phyloP scores from a whole-genome alignment of 2,329 filamentous ascomycete species.

The Xylariomycetidae sp. region DNA sequence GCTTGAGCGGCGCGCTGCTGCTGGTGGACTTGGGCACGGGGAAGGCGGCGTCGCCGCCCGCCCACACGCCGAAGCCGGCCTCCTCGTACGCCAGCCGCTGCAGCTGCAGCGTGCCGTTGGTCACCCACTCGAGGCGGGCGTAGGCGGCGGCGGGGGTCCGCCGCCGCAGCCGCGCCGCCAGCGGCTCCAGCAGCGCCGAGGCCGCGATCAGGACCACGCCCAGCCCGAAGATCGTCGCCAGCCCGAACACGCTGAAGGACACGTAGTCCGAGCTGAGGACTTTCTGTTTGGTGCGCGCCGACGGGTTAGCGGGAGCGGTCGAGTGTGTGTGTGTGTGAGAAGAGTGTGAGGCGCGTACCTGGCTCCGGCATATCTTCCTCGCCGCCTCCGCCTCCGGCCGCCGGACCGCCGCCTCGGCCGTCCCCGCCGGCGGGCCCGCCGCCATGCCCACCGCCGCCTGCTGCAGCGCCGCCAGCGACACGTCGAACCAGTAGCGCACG shows the following conservation, averaged over 20 bases:
- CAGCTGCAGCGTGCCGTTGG: slow-evolving; percentile 2
- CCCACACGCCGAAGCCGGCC: not conserved
- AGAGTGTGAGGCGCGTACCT: not conserved
- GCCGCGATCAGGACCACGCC: slow-evolving; percentile 3
- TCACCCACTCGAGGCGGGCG: slow-evolving; percentile 4
- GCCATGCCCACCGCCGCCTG: no score
- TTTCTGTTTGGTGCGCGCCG: slow-evolving; percentile 1
- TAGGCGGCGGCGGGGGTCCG: not conserved
- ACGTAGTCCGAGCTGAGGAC: slow-evolving; percentile 2
- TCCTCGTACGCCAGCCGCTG: slow-evolving; percentile 1
- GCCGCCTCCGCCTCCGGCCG: no score
- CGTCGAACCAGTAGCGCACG: no score
- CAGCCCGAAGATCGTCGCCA: not conserved
- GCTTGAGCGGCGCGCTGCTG: no score
- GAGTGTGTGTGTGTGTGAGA: no score
- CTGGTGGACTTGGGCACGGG: no score
- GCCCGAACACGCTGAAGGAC: slow-evolving; percentile 7
- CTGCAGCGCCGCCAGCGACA: no score
- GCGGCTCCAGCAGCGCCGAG: slow-evolving; percentile 1
- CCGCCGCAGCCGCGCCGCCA: not conserved
- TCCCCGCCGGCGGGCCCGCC: no score
- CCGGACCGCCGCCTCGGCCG: no score
- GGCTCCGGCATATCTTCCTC: no score
- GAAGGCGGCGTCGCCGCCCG: not conserved
- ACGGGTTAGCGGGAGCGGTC: not conserved